Percentiles rank a stretch among this genome's conserved stretches.
Conservation (phyloP, 352 stramenopile genomes). For the Phytophthora agathidicida region DNA sequence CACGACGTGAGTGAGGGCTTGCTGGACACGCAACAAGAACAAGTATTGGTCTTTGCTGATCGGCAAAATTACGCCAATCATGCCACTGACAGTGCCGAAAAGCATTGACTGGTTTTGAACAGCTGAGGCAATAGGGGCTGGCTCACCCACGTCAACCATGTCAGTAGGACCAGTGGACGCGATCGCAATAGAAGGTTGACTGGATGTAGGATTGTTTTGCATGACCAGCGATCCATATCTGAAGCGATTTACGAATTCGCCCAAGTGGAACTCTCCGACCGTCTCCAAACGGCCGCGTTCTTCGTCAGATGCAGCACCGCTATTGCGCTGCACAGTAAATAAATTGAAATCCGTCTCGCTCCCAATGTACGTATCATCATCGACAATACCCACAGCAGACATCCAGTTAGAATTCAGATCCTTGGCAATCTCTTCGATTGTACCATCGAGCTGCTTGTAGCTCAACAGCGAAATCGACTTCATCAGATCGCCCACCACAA, state of each 20-base stretch:
- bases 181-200: conserved; percentile 4
- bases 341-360: conserved; percentile 96
- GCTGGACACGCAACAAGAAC: conserved; percentile 92
- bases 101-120: conserved; percentile 72
- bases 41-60: conserved; percentile 92
- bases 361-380: conserved; percentile 96
- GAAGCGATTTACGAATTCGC: conserved; percentile 97
- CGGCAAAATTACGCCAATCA: conserved; percentile 93
- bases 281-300: conserved; percentile 93
- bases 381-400: conserved; percentile 93
- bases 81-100: conserved; percentile 96
- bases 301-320: conserved; percentile 92
- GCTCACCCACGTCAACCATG: conserved; percentile 59
- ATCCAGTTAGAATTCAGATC: conserved; percentile 98
- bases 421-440: conserved; percentile 95
- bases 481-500: conserved; percentile 97
- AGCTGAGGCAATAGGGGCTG: conserved; percentile 6
- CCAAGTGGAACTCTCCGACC: conserved; percentile 94
- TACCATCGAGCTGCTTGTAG: conserved; percentile 92
- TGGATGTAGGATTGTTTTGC: conserved; percentile 65
- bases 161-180: conserved; percentile 21
- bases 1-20: conserved; percentile 89
- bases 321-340: conserved; percentile 95
- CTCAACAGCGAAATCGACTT: conserved; percentile 96
- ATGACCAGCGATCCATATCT: conserved; percentile 95